These are phyloP conservation scores for Mycena crocata DNA, from an alignment of 768 basidiomycete species.

Conservation along the genomic window DNA sequence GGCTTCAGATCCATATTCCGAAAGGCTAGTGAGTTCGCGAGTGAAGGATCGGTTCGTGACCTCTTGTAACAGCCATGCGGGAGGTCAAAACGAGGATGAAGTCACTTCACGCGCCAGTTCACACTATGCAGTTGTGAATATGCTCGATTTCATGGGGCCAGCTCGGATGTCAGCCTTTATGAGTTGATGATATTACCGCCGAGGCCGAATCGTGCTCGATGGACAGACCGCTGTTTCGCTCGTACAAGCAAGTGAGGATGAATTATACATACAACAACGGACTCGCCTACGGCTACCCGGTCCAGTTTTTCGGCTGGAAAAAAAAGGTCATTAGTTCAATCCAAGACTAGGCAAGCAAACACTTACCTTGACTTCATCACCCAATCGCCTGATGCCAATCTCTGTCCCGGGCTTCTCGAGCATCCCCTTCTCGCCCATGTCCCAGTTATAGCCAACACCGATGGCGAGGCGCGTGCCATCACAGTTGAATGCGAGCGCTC, in stretches of 20 bases:
- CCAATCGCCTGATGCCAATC: conserved; percentile 70
- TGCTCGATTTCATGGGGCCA: not conserved
- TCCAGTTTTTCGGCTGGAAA: conserved; percentile 44
- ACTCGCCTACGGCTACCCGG: conserved; percentile 35
- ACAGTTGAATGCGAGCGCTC: conserved; percentile 83
- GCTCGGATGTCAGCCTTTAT: no score
- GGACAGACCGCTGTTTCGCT: conserved; percentile 3
- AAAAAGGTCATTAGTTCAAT: not conserved
- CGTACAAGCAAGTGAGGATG: not conserved
- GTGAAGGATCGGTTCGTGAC: conserved; percentile 19
- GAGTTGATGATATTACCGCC: not conserved
- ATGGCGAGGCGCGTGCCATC: conserved; percentile 87
- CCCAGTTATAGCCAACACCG: conserved; percentile 92
- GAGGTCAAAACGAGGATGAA: not conserved
- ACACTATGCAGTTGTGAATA: not conserved
- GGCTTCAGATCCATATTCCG: conserved; percentile 32
- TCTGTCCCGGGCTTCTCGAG: conserved; percentile 73
- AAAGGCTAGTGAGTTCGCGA: conserved; percentile 25
- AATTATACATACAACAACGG: conserved; percentile 29
- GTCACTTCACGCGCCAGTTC: not conserved
- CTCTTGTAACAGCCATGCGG: conserved; percentile 22
- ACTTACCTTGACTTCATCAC: conserved; percentile 83
- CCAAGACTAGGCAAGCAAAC: not conserved
- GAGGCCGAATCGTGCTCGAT: not conserved
- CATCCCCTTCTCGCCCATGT: conserved; percentile 81